Conservation (phyloP, 208 protist genomes). For the Leishmania martiniquensis region DNA sequence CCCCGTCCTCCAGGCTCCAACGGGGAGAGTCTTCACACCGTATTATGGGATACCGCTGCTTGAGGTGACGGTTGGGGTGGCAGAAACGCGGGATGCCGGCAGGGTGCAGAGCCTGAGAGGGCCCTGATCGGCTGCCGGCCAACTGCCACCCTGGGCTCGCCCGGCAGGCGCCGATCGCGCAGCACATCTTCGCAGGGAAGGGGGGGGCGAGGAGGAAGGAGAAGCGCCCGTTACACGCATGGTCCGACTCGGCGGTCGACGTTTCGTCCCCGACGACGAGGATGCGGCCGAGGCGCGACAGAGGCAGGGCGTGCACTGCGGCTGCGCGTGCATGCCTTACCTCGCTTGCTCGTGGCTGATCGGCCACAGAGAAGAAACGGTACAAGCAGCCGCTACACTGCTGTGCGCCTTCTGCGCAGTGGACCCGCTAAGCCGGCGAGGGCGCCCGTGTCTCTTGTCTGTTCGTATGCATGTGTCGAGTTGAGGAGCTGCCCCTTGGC, state of each 20-base stretch:
- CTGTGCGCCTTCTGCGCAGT: not conserved
- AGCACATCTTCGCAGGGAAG: no score
- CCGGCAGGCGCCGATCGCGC: no score
- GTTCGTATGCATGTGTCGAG: no score
- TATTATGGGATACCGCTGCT: not conserved
- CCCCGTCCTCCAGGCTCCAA: not conserved
- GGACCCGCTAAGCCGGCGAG: not conserved
- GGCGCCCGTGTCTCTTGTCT: not conserved
- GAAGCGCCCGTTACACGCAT: no score
- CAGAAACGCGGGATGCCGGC: not conserved
- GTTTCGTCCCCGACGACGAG: no score
- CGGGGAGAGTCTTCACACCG: not conserved
- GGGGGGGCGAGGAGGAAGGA: no score
- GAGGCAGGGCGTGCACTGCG: not conserved
- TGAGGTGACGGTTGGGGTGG: not conserved
- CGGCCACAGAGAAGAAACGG: no score
- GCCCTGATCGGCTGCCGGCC: not conserved
- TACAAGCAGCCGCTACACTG: not conserved
- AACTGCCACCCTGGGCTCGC: not conserved
- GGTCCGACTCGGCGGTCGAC: no score
- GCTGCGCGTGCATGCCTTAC: not conserved
- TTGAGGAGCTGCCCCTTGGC: no score
- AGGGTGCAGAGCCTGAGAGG: not conserved
- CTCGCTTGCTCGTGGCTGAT: no score
- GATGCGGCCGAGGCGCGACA: no score